Conservation (phyloP, 345 rosid genomes). For the Heritiera fomes region DNA sequence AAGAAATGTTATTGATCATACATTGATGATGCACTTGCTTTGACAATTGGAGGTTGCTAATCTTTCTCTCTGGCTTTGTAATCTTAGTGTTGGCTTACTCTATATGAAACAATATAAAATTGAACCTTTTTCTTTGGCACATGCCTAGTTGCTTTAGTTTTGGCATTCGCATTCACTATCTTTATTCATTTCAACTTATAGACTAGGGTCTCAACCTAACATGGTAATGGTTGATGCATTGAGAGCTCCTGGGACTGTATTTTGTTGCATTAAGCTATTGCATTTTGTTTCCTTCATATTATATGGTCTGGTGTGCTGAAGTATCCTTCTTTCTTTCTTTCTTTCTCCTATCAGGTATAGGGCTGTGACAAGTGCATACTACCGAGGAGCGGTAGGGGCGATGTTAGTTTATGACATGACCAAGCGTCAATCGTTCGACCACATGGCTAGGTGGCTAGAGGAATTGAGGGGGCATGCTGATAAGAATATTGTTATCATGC, state of each 20-base stretch:
- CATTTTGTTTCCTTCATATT: neutral
- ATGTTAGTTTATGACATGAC: conserved; percentile 75
- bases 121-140: neutral
- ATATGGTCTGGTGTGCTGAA: neutral
- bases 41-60: neutral
- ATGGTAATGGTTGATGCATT: neutral
- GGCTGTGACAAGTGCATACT: conserved; percentile 76
- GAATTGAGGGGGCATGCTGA: conserved; percentile 70
- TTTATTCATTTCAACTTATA: neutral
- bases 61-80: neutral
- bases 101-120: neutral
- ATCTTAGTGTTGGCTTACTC: neutral
- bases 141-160: neutral
- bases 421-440: conserved; percentile 67
- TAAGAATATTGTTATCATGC: conserved; percentile 68
- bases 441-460: conserved; percentile 74
- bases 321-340: neutral
- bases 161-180: neutral
- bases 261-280: neutral
- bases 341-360: conserved; percentile 48
- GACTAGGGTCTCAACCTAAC: neutral
- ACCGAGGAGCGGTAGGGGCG: conserved; percentile 71
- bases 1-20: neutral
- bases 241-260: neutral
- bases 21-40: neutral